Evolutionary conservation across 306 rosid species (phyloP), one percentile per base, ranked within the genome.

Genomic region (Gynostemma pentaphyllum): DNA sequence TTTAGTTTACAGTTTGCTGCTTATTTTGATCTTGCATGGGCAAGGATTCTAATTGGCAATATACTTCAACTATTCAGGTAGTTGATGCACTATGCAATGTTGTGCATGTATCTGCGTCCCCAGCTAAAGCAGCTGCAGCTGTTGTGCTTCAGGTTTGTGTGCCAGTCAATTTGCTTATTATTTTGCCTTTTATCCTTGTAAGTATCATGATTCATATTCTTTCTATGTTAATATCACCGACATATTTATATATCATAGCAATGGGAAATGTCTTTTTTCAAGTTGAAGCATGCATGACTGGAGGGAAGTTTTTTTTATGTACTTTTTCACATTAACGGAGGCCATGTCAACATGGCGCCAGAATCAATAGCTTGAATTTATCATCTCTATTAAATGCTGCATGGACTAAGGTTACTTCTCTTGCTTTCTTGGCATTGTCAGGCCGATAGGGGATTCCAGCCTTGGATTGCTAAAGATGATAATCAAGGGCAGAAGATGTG

Each of bases 381-480:
- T 37, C 23, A 11, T 7, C 34, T 22, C 13, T 60, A 16, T 60
- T 1, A 6, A 57, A 11, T 54, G 24, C 61, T 54, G 32, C 63
- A 56, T 56, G 29, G 32, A 36, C 7, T 61, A 7, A 21, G 13
- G 22, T 40, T 61, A 41, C 36, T 6, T 76, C 78, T 65, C 2
- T 70, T 70, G 70, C 75, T 52, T 80, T 78, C 70, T 70, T 32
- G 72, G 45, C 70, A 62, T n/a, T 67, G 60, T 67, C 87, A 92
- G 98, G 98, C 98, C 14, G 96, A 86, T 39, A 84, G 81, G 73
- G 96, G 88, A 70, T 76, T 92, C 84, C 96, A 88, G 71, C 96
- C 98, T 34, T 92, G 98, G 98, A 88, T 92, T 82, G 98, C 95
- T 15, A 92, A 88, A 79, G 98, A 92, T 70, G 96, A 88, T 72